Evolutionary conservation across 192 early-diverging fungal genomes (phyloP).

Genomic region (Funneliformis geosporum): DNA sequence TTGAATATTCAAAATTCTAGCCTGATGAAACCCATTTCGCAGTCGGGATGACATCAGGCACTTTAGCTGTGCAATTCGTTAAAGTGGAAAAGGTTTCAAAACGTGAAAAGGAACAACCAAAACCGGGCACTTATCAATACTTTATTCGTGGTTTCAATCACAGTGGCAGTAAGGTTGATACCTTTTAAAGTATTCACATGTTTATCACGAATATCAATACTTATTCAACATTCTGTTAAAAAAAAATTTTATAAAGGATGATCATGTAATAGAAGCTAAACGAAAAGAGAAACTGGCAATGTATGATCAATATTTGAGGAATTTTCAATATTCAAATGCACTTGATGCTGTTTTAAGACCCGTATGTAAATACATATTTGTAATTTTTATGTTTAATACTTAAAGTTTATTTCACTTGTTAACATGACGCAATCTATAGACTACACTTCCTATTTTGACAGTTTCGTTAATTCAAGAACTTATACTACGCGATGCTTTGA

Average conservation of each 20-base stretch:
- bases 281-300: conserved; percentile 62
- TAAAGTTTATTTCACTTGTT: background rate
- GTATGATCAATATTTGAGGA: conserved; percentile 83
- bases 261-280: conserved; percentile 74
- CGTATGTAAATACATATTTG: conserved; percentile 41
- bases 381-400: background rate
- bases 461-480: conserved; percentile 88
- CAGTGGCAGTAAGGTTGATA: conserved; percentile 46
- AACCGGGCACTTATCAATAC: conserved; percentile 68
- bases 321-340: conserved; percentile 87
- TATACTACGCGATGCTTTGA: conserved; percentile 81
- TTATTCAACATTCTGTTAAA: conserved; percentile 7
- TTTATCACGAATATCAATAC: too few relatives aligned
- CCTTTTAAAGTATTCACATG: too few relatives aligned
- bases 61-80: conserved; percentile 84
- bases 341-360: conserved; percentile 80
- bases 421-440: conserved; percentile 8
- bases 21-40: conserved; percentile 87
- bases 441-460: conserved; percentile 55
- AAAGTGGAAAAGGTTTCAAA: conserved; percentile 43
- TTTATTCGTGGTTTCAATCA: conserved; percentile 66
- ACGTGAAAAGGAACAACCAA: conserved; percentile 19
- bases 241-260: too few relatives aligned
- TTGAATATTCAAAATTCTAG: conserved; percentile 36
- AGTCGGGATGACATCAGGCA: conserved; percentile 89